Evolutionary conservation across 2,329 filamentous ascomycete species (phyloP).

Genomic region (Sclerotinia trifoliorum): DNA sequence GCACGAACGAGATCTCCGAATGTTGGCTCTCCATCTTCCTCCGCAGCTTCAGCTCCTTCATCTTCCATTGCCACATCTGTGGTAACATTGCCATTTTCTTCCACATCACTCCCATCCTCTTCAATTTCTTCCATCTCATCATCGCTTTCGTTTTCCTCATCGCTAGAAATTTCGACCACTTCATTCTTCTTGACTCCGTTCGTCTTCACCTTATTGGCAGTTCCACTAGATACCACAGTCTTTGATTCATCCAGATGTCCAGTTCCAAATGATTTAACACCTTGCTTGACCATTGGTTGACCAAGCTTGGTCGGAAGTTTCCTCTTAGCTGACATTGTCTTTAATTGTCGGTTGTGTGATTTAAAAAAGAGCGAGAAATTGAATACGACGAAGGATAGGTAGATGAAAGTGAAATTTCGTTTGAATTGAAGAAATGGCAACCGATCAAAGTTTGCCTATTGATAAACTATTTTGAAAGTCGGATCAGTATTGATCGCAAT

Average conservation of each 20-base stretch:
- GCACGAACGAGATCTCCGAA: constrained; percentile 83
- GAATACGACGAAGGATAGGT: neutral
- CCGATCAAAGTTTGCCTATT: neutral
- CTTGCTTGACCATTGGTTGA: constrained; percentile 53
- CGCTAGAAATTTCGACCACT: constrained; percentile 59
- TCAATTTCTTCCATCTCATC: constrained; percentile 47
- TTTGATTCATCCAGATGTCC: constrained; percentile 58
- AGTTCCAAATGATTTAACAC: constrained; percentile 52
- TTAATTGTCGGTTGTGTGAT: neutral
- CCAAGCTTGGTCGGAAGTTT: constrained; percentile 59
- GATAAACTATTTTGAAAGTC: neutral
- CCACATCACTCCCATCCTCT: constrained; percentile 46
- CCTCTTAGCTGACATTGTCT: constrained; percentile 58
- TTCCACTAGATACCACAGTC: constrained; percentile 49
- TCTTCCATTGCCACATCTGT: constrained; percentile 42
- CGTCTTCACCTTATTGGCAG: constrained; percentile 29
- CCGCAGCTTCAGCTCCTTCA: constrained; percentile 43
- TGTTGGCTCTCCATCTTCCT: constrained; percentile 53
- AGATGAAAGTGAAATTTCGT: neutral
- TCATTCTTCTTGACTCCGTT: constrained; percentile 27
- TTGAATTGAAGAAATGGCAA: neutral
- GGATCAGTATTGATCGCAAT: neutral
- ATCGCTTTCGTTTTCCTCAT: constrained; percentile 46
- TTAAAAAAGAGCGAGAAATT: neutral
- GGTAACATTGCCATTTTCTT: constrained; percentile 45